Base-by-base conservation (phyloP, 768 basidiomycete genomes). In the Lepiota venenata region DNA sequence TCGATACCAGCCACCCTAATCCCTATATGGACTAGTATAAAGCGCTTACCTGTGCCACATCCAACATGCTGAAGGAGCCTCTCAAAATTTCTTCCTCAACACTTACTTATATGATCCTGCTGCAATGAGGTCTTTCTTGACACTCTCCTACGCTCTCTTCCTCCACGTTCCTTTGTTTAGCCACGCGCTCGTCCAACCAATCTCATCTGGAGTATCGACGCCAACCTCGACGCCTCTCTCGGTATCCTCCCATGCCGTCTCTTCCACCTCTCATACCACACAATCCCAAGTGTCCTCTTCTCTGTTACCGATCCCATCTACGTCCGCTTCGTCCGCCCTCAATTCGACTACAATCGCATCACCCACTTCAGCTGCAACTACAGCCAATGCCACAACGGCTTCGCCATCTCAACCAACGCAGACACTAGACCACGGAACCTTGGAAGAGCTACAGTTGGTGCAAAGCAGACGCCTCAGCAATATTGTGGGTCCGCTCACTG, bases 401-500 rank as follows among this genome's bases (percentile, higher is more conserved):
- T 42, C 40, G 21, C 14, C 36, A 20, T 21, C 47, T 16, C 21
- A 18, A 2, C 52, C 52, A 10, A 47, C 46, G 4, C 52, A 47
- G 38, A 29, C 52, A 41, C 14, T 54, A 4, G 53, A 55, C 22
- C 46, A 46, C 10, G 32, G 18, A 5, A 40, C 29, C 25, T n/a
- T 55, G 20, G 15, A 32, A 12, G 55, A 59, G 18, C 32, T 59
- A 7, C 27, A 50, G 14, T 14, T 59, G 27, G 57, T 69, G 6
- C 59, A 63, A 41, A 50, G 58, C 16, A 70, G 77, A 56, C 71
- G 79, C n/a, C 61, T 76, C 3, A 66, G 68, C 20, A 66, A 71
- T 18, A 77, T 81, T 35, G 61, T 81, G 41, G 77, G 70, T 8
- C 64, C 66, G 2, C 62, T 75, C n/a, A 64, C 63, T 11, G 60